Conservation (phyloP, 2,329 filamentous ascomycete species). For the Aspergillus tanneri region DNA sequence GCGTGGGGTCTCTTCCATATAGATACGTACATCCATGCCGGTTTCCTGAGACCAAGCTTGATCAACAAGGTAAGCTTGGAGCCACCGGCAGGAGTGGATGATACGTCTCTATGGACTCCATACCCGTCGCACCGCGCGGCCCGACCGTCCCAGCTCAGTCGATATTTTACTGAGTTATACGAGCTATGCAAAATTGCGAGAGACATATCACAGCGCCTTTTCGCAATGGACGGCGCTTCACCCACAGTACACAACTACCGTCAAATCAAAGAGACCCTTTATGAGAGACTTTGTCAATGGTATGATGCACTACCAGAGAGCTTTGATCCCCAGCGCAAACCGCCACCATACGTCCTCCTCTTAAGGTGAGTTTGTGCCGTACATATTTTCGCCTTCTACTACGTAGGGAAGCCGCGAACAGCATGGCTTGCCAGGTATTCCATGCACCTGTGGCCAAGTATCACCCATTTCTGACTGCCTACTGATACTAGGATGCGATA, state of each 20-base stretch:
- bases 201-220: slow-evolving; percentile 37
- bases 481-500: slow-evolving; percentile 36
- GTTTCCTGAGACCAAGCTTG: slow-evolving; percentile 36
- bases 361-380: slow-evolving; percentile 26
- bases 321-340: slow-evolving; percentile 27
- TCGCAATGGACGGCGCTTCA: slow-evolving; percentile 19
- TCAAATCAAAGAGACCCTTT: slow-evolving; percentile 30
- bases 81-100: slow-evolving; percentile 18
- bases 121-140: slow-evolving; percentile 34
- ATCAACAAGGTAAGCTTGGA: slow-evolving; percentile 36
- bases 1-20: slow-evolving; percentile 42
- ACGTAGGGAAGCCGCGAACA: neutral
- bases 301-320: slow-evolving; percentile 29
- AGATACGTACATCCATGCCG: slow-evolving; percentile 40
- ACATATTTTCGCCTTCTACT: neutral
- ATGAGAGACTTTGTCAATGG: slow-evolving; percentile 33
- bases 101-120: slow-evolving; percentile 29
- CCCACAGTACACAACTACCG: slow-evolving; percentile 13
- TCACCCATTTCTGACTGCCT: neutral
- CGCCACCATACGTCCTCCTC: slow-evolving; percentile 36
- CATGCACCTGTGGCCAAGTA: no score
- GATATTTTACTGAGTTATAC: slow-evolving; percentile 37
- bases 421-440: no score
- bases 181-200: slow-evolving; percentile 36
- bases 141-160: slow-evolving; percentile 27